phyloP scores from a whole-genome alignment of 208 protist genomes.

The Leishmania turanica region DNA sequence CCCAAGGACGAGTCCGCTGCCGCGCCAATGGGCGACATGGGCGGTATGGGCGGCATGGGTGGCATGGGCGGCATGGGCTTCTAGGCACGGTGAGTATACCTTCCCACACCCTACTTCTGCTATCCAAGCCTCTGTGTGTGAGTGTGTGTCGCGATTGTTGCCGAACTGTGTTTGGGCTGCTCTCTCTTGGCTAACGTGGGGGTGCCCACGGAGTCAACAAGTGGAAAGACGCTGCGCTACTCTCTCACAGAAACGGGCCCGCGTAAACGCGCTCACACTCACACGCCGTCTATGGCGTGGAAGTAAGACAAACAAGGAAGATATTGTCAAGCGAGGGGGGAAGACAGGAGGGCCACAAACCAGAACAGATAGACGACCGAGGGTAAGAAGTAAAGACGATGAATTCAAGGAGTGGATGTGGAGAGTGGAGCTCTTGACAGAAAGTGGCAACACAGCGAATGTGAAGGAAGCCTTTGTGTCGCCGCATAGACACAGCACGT shows the following conservation, averaged over 20 bases:
- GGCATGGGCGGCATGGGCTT: slow-evolving; percentile 68
- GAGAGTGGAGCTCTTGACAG: neutral
- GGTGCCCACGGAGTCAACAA: neutral
- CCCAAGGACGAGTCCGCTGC: slow-evolving; percentile 41
- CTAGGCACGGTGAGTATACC: slow-evolving; percentile 19
- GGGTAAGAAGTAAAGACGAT: neutral
- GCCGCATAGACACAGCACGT: neutral
- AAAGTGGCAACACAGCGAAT: neutral
- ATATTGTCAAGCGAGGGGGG: neutral
- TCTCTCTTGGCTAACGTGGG: neutral
- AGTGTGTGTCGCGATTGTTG: neutral
- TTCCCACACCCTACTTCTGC: neutral
- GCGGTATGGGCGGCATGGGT: slow-evolving; percentile 66
- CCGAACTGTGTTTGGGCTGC: neutral
- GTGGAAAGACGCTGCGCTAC: neutral
- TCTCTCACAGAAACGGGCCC: neutral
- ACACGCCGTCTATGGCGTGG: neutral
- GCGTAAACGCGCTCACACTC: neutral
- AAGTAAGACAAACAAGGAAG: neutral
- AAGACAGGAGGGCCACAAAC: neutral
- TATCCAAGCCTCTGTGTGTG: neutral
- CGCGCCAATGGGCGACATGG: slow-evolving; percentile 56
- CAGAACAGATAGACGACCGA: neutral
- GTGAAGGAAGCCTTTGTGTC: neutral
- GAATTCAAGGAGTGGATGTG: neutral